These are phyloP conservation scores for Epichloe glyceriae DNA, from an alignment of 2,329 filamentous ascomycete genomes.

Conservation along the genomic window DNA sequence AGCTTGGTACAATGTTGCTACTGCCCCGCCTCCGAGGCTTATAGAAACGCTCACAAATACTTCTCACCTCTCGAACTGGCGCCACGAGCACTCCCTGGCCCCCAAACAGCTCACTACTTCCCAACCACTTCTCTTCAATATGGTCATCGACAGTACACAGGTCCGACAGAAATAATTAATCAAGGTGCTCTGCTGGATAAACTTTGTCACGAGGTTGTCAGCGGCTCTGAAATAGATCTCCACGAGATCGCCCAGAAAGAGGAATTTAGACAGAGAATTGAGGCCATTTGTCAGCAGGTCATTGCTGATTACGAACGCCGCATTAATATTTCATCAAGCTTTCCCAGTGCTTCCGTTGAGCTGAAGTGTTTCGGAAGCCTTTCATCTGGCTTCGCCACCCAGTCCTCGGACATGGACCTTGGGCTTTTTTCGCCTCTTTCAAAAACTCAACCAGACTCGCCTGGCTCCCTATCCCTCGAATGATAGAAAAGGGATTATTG, in stretches of 20 bases:
- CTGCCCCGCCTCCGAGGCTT: not conserved
- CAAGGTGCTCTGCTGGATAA: slow-evolving; percentile 37
- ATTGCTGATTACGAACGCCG: slow-evolving; percentile 39
- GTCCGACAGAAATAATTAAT: slow-evolving; percentile 31
- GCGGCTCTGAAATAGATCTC: slow-evolving; percentile 47
- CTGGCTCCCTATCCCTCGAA: slow-evolving; percentile 54
- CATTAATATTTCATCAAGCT: slow-evolving; percentile 26
- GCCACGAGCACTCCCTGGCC: not conserved
- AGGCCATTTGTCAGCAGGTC: slow-evolving; percentile 48
- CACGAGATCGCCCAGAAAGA: slow-evolving; percentile 60
- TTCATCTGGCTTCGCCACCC: slow-evolving; percentile 73
- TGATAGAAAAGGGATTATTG: slow-evolving; percentile 64
- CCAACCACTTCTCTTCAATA: slow-evolving; percentile 12
- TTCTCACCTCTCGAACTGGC: not conserved
- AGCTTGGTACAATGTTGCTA: not conserved
- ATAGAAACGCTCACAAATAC: not conserved
- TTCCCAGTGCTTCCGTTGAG: slow-evolving; percentile 44
- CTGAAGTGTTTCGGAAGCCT: slow-evolving; percentile 74
- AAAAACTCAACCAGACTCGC: slow-evolving; percentile 35
- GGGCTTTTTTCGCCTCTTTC: slow-evolving; percentile 58
- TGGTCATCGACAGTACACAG: slow-evolving; percentile 20
- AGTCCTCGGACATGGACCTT: slow-evolving; percentile 84
- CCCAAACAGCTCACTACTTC: not conserved
- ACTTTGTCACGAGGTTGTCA: slow-evolving; percentile 32
- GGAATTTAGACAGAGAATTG: slow-evolving; percentile 50